A percentile compares a stretch with the other conserved stretches of the same genome.
Conservation (phyloP, 164 flowering plant species). For the Brasenia schreberi region DNA sequence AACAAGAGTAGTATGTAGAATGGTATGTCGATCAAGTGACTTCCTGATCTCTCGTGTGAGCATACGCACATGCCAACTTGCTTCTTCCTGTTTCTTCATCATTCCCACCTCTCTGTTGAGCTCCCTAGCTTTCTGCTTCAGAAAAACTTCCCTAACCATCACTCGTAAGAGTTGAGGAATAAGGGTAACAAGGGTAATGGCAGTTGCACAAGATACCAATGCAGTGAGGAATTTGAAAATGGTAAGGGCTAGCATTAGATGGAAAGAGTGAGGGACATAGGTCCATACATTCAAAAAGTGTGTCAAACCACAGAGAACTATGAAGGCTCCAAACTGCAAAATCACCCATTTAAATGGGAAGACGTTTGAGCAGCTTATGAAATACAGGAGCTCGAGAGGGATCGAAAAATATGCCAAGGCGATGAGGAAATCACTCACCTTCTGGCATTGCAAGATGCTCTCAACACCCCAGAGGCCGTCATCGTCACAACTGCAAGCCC, state of each 20-base stretch:
- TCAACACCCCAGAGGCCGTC: constrained; percentile 7
- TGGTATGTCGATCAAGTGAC: constrained; percentile 9
- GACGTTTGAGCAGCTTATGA: constrained; percentile 15
- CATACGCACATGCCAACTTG: constrained; percentile 15
- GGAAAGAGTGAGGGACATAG: constrained; percentile 68
- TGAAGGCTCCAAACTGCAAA: constrained; percentile 79
- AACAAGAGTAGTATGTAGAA: constrained; percentile 19
- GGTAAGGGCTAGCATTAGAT: constrained; percentile 70
- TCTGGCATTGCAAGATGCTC: constrained; percentile 13
- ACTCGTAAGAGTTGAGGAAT: constrained; percentile 82
- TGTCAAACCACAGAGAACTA: constrained; percentile 91
- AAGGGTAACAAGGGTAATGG: constrained; percentile 76
- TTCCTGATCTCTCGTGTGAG: constrained; percentile 27
- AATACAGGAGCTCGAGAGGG: constrained; percentile 18
- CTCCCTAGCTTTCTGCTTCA: constrained; percentile 12
- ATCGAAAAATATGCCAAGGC: constrained; percentile 21
- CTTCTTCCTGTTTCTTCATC: constrained; percentile 12
- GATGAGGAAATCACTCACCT: constrained; percentile 17
- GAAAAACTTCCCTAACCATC: constrained; percentile 12
- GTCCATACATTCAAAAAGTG: constrained; percentile 87
- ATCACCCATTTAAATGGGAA: constrained; percentile 25
- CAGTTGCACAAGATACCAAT: constrained; percentile 84
- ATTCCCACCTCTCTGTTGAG: constrained; percentile 10
- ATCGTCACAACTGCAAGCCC: constrained; percentile 3
- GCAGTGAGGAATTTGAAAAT: constrained; percentile 88